Base-by-base conservation (phyloP, 495 filamentous ascomycete species). In the Rhypophila decipiens region DNA sequence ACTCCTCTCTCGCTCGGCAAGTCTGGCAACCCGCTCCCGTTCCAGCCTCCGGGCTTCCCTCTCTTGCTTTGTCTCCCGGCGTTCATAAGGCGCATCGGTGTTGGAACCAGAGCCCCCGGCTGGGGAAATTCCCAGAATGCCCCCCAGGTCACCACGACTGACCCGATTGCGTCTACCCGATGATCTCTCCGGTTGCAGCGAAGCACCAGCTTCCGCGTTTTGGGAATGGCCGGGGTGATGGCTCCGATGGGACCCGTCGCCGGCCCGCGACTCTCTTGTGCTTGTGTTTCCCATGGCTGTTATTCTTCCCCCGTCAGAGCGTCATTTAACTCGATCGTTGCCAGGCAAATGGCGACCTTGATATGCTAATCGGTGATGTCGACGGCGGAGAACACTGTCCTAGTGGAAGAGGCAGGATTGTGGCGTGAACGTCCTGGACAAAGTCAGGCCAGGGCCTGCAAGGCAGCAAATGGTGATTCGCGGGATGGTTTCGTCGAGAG, bases 21-120 rank as follows among this genome's bases (percentile, higher is more conserved):
- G 50, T 33, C 93, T 74, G 15, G 77, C 77, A 3, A 70, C 65
- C 21, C 86, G 78, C 65, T 97, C 93, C 63, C 80, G 85, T 66
- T 96, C 93, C 51, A 85, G 61, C 50, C 84, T 87, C 44, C 91
- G 79, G 8, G 85, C 86, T 63, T 97, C 93, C 46, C 87, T 78
- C 63, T 96, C 93, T 59, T 91, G 88, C 67, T 84, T 94, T 10
- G 88, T 96, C 64, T 96, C 93, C 47, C 85, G 73, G 36, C 84
- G 78, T 51, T 80, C 75, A 20, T 68, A 66, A 5, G 66, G 69
- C 5, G 56, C 60, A 5, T 63, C 58, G 2, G 53, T 18, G 11
- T 58, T 51, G 5, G 61, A 59, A 22, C 56, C 44, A 2, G 60
- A 61, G 44, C 52, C 55, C 7, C 42, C 54, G 1, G 42, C 15